Evolutionary conservation across 2,329 filamentous ascomycete species (phyloP), one percentile per base, ranked within the genome.

Genomic region (Ceratocystis alfenasii): DNA sequence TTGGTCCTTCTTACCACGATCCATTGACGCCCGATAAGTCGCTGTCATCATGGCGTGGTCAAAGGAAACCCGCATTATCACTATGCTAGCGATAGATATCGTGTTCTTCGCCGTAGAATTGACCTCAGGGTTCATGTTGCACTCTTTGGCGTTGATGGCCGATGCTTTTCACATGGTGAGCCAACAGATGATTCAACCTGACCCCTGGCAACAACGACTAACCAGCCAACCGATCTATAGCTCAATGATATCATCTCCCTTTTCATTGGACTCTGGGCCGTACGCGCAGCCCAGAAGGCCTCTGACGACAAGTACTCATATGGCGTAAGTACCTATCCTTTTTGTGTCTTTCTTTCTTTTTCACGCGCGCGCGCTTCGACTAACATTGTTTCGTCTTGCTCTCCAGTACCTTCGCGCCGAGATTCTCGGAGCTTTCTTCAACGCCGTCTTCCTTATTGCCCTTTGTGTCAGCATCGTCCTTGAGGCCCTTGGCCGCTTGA

Each of bases 161-260:
- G 94, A 99, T 78, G 91, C 94, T 68, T 99, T 99, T 76, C 94
- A 99, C 78, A 99, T 99, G 94, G 88, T 90, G 74, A 71, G 81
- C 75, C 63, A 48, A 61, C 36, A 53, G 33, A 59, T 66, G 66
- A 25, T 41, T 41, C 36, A 41, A 4, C 36, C 36, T 15, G 12
- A 41, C 36, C 36, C 1, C 1, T n/a, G 12, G 22, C 25, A 57
- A 7, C 55, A 15, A 8, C 1, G n/a, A 33, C 20, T 36, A 20
- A n/a, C 20, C 15, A 22, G 7, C 57, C 41, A n/a, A 28, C 44
- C n/a, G 33, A 33, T 60, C 20, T 66, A 2, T 68, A 91, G 88
- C 81, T 99, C 68, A 99, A 99, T 79, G 94, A 99, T 83, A 94
- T 99, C 71, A 87, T 99, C 68, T 97, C 94, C 1, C 80, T 99